Percentiles rank a stretch among this genome's conserved stretches.
phyloP scores from a whole-genome alignment of 805 yeast genomes.

The Zygotorulaspora danielsina region DNA sequence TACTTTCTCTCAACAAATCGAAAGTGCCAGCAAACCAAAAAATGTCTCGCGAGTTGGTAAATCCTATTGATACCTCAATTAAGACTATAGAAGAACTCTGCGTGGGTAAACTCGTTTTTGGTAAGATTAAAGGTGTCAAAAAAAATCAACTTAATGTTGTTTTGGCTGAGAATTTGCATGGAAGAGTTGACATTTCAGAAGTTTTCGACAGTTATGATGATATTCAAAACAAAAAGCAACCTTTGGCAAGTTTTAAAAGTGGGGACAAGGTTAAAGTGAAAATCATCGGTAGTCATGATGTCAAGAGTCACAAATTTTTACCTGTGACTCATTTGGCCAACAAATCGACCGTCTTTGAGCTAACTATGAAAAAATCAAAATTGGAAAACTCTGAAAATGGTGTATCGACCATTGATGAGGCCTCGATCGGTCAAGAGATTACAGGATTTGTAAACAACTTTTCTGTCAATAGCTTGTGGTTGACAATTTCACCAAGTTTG shows the following conservation, averaged over 20 bases:
- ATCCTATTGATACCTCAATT: slow-evolving; percentile 58
- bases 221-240: slow-evolving; percentile 54
- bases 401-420: slow-evolving; percentile 39
- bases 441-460: slow-evolving; percentile 64
- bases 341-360: slow-evolving; percentile 57
- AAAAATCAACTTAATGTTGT: slow-evolving; percentile 70
- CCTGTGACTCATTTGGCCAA: slow-evolving; percentile 59
- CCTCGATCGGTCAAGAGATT: slow-evolving; percentile 48
- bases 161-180: slow-evolving; percentile 73
- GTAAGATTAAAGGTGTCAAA: slow-evolving; percentile 56
- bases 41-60: slow-evolving; percentile 35
- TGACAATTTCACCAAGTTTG: slow-evolving; percentile 61
- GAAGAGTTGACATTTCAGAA: slow-evolving; percentile 74
- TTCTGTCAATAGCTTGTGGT: slow-evolving; percentile 59
- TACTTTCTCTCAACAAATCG: slow-evolving; percentile 53
- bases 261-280: slow-evolving; percentile 58
- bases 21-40: slow-evolving; percentile 18
- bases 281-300: slow-evolving; percentile 74
- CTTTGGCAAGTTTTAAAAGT: slow-evolving; percentile 53
- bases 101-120: slow-evolving; percentile 61
- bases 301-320: slow-evolving; percentile 59
- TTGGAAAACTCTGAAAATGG: slow-evolving; percentile 25
- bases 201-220: slow-evolving; percentile 51
- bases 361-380: slow-evolving; percentile 50
- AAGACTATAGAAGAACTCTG: slow-evolving; percentile 47